phyloP scores from a whole-genome alignment of 129 eudicot species.

The Daucus carota region DNA sequence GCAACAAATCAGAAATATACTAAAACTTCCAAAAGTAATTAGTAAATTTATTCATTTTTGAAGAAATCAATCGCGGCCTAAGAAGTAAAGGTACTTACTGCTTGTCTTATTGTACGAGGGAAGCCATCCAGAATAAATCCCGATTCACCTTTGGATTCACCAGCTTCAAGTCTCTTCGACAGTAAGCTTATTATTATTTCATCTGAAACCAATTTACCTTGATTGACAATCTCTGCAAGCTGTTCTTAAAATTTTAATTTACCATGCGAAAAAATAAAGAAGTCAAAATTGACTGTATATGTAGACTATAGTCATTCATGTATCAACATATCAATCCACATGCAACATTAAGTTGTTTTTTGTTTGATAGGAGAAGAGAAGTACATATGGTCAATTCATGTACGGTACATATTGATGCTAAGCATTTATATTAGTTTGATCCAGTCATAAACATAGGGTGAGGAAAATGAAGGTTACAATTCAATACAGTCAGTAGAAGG shows the following conservation, averaged over 20 bases:
- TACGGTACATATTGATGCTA: not conserved
- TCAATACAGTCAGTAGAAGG: not conserved
- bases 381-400: not conserved
- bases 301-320: too few species aligned
- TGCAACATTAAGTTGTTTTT: too few species aligned
- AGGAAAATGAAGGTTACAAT: not conserved
- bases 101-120: slow-evolving; percentile 96
- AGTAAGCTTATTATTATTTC: slow-evolving; percentile 76
- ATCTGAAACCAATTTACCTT: slow-evolving; percentile 92
- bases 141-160: slow-evolving; percentile 86
- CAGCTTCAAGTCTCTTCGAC: slow-evolving; percentile 86
- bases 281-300: not conserved
- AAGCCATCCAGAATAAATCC: slow-evolving; percentile 95
- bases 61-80: not conserved
- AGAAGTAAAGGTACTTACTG: slow-evolving; percentile 41
- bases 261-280: not conserved
- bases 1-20: not conserved
- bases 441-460: not conserved
- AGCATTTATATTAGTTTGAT: not conserved
- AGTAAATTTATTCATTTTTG: not conserved
- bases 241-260: slow-evolving; percentile 24
- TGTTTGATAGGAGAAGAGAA: not conserved
- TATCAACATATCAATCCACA: too few species aligned
- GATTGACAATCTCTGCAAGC: slow-evolving; percentile 84
- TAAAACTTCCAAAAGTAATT: not conserved